Evolutionary conservation across 306 rosid species (phyloP).

Genomic region (Malus sylvestris): DNA sequence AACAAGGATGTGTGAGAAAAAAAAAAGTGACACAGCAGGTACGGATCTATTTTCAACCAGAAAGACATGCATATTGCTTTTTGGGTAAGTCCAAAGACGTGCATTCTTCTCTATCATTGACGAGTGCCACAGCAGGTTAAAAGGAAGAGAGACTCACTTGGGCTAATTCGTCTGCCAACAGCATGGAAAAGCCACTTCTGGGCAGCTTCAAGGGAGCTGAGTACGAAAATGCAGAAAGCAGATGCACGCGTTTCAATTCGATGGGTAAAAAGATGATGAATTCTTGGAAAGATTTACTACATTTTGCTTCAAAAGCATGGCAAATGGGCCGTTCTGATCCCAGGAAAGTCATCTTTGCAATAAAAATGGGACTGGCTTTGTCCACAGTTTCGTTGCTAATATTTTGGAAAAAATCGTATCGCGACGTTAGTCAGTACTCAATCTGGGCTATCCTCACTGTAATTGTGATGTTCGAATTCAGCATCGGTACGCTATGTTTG

Average conservation of each 20-base stretch:
- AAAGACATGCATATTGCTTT: too few relatives aligned
- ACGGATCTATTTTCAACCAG: not conserved
- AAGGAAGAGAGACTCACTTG: not conserved
- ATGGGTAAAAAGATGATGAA: not conserved
- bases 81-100: not conserved
- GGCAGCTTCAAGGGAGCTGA: not conserved
- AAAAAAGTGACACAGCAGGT: too few relatives aligned
- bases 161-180: not conserved
- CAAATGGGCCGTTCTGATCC: slow-evolving; percentile 63
- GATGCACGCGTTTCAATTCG: not conserved
- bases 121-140: not conserved
- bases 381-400: slow-evolving; percentile 47
- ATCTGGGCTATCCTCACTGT: slow-evolving; percentile 76
- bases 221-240: not conserved
- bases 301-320: slow-evolving; percentile 12
- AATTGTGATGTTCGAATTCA: slow-evolving; percentile 64
- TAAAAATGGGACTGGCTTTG: slow-evolving; percentile 49
- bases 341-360: slow-evolving; percentile 42
- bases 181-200: slow-evolving; percentile 13
- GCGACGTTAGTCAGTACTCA: slow-evolving; percentile 34
- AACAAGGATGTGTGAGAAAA: too few relatives aligned
- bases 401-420: slow-evolving; percentile 31
- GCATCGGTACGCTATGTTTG: slow-evolving; percentile 37
- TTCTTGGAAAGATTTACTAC: not conserved
- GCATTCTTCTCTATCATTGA: not conserved